A percentile compares a stretch with the other conserved stretches of the same genome.
These are phyloP conservation scores for Nigrograna mackinnonii DNA, from an alignment of 2,329 filamentous ascomycete species.

Conservation along the genomic window DNA sequence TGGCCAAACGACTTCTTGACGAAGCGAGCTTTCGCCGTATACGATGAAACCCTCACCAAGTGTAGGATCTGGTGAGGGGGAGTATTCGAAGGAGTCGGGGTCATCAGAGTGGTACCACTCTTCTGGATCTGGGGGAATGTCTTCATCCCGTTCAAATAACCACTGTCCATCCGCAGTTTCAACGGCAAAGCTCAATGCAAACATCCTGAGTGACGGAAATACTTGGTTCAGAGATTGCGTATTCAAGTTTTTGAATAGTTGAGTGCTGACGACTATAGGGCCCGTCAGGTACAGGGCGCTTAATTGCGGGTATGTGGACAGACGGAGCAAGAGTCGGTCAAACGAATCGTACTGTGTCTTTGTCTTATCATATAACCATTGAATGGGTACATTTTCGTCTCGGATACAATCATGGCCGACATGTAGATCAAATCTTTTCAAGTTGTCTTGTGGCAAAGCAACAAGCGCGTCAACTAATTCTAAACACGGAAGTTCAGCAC, in stretches of 20 bases:
- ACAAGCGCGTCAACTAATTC: not conserved
- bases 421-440: not conserved
- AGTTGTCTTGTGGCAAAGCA: not conserved
- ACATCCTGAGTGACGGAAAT: not conserved
- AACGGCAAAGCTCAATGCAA: not conserved
- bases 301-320: not conserved
- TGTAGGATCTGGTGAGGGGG: not conserved
- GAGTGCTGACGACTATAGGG: not conserved
- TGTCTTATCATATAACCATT: not conserved
- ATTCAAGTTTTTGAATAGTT: too few species aligned
- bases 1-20: not conserved
- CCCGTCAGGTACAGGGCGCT: not conserved
- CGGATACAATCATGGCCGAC: not conserved
- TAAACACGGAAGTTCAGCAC: not conserved
- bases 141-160: not conserved
- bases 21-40: not conserved
- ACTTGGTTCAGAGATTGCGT: not conserved
- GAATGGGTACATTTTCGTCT: not conserved
- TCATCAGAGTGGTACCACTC: not conserved
- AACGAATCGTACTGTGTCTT: not conserved
- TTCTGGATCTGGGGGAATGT: not conserved
- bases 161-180: conserved; percentile 1
- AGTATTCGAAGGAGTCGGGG: not conserved
- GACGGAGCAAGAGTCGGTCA: not conserved
- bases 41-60: not conserved